Conservation (phyloP, 768 basidiomycete genomes). For the Rhizopogon roseolus region DNA sequence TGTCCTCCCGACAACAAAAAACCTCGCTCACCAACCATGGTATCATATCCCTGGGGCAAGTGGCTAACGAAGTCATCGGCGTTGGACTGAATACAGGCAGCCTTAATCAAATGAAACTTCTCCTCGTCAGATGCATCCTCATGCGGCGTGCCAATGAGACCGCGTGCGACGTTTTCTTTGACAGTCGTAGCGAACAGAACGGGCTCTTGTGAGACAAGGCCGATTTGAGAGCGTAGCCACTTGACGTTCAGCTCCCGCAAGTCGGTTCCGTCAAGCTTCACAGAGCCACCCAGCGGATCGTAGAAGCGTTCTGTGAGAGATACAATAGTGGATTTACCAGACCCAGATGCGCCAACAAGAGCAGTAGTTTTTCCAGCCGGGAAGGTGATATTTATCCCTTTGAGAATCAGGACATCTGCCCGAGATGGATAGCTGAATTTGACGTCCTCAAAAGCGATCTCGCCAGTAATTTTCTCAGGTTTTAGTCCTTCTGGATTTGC, state of each 20-base stretch:
- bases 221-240: conserved; percentile 49
- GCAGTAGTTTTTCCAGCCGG: conserved; percentile 37
- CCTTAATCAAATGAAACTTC: conserved; percentile 39
- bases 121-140: conserved; percentile 37
- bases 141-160: conserved; percentile 40
- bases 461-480: conserved; percentile 39
- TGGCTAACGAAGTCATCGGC: conserved; percentile 45
- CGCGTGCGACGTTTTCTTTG: conserved; percentile 39
- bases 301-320: conserved; percentile 49
- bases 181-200: conserved; percentile 45
- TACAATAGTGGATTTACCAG: conserved; percentile 37
- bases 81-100: conserved; percentile 46
- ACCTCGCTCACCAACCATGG: conserved; percentile 47
- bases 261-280: conserved; percentile 43
- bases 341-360: conserved; percentile 36
- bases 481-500: conserved; percentile 36
- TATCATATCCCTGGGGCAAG: conserved; percentile 46
- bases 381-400: conserved; percentile 35
- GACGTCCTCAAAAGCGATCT: conserved; percentile 43
- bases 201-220: conserved; percentile 49
- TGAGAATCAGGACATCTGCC: conserved; percentile 44
- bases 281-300: conserved; percentile 38
- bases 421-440: conserved; percentile 51
- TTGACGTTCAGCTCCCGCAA: conserved; percentile 40
- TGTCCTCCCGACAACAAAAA: conserved; percentile 46